Base-by-base conservation (phyloP, 768 basidiomycete genomes). In the Hericium coralloides region DNA sequence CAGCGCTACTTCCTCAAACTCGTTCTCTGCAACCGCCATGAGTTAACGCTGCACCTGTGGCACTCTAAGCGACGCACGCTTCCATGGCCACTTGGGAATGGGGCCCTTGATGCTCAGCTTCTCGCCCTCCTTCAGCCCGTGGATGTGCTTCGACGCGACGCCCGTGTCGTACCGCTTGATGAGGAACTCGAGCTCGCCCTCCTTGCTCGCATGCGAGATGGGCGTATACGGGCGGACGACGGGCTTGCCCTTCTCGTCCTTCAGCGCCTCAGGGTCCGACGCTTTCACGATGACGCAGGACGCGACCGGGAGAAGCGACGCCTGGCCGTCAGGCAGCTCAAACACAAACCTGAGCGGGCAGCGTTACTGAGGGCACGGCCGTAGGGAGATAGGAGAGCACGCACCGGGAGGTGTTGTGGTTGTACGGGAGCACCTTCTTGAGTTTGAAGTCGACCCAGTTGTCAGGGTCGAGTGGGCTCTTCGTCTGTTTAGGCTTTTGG, bases 171-270 rank as follows among this genome's bases (percentile, higher is more conserved):
- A 87, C 61, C 83, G 85, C 73, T 98, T 98, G 69, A 98, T 74
- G 61, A 98, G 70, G 61, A 98, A 80, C 12, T 79, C 77, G 49
- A 95, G 70, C 65, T 92, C 85, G 25, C 92, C 93, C 55, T 82
- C 81, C 7, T 75, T 66, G 57, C 93, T 84, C 8, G 90, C 79
- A 0, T 82, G 72, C 20, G 94, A 94, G 61, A 92, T 82, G 53
- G 97, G 93, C 4, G 97, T 99, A 72, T 99, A 99, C 0, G 97
- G 92, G 55, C 93, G 82, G 61, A 87, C 78, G 70, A 94, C 82
- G 52, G 92, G 89, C 63, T 92, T 92, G 60, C 92, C 95, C 66
- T 93, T 91, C 65, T 71, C 75, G 68, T 85, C 85, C 60, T 81
- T 78, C 48, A 87, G 73, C 38, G 74, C 77, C 52, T 82, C 82